Evolutionary conservation across 345 rosid species (phyloP).

Genomic region (Hevea brasiliensis): DNA sequence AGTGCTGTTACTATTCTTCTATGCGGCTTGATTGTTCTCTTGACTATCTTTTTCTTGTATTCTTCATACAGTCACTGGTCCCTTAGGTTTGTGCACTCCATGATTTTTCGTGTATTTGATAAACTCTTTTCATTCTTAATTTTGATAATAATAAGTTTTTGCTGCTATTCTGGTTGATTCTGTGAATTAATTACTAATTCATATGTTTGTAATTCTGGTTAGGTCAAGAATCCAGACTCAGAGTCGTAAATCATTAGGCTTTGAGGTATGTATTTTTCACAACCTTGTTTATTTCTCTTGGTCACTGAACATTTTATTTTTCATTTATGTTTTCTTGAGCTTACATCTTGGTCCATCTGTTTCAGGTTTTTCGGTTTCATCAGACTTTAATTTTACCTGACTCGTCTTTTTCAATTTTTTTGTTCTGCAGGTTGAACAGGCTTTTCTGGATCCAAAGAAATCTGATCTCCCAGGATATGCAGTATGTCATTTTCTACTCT

Average conservation of each 20-base stretch:
- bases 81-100: slow-evolving; percentile 41
- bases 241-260: slow-evolving; percentile 40
- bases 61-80: slow-evolving; percentile 62
- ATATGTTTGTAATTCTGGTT: slow-evolving; percentile 10
- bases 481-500: slow-evolving; percentile 17
- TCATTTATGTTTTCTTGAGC: not conserved
- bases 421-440: slow-evolving; percentile 15
- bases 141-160: not conserved
- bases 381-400: not conserved
- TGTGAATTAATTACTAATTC: not conserved
- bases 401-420: not conserved
- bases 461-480: slow-evolving; percentile 29
- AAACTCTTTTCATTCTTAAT: not conserved
- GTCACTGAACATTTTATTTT: not conserved
- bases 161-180: not conserved
- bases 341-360: not conserved
- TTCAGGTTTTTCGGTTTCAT: not conserved
- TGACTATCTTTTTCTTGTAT: slow-evolving; percentile 52
- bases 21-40: slow-evolving; percentile 40
- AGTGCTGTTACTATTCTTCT: slow-evolving; percentile 49
- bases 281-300: not conserved
- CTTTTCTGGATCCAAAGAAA: slow-evolving; percentile 11
- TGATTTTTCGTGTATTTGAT: not conserved
- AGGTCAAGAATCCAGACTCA: slow-evolving; percentile 52
- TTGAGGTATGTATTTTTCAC: slow-evolving; percentile 42